Percentiles rank a stretch among this genome's conserved stretches.
These are phyloP conservation scores for Kodamaea laetipori DNA, from an alignment of 805 yeast species.

Conservation along the genomic window DNA sequence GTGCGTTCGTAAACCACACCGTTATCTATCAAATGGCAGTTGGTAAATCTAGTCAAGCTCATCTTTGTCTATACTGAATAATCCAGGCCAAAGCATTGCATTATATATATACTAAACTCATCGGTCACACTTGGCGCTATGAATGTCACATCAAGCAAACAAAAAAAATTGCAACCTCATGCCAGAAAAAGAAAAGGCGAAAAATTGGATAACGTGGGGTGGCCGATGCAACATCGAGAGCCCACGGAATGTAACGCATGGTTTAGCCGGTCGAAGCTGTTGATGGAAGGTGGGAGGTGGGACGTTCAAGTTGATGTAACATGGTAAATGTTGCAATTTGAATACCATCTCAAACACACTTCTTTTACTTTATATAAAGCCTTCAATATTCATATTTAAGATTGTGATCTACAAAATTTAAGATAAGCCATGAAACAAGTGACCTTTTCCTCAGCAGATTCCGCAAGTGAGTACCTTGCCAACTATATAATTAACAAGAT, in stretches of 20 bases:
- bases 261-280: too few relatives aligned
- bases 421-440: slow-evolving; percentile 39
- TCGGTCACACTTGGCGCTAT: slow-evolving; percentile 1
- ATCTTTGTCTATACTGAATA: background rate
- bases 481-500: slow-evolving; percentile 46
- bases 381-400: too few relatives aligned
- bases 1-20: slow-evolving; percentile 35
- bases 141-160: background rate
- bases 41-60: slow-evolving; percentile 36
- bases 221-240: slow-evolving; percentile 1
- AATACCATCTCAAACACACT: too few relatives aligned
- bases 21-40: slow-evolving; percentile 45
- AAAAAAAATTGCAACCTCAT: background rate
- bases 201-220: slow-evolving; percentile 7
- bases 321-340: too few relatives aligned
- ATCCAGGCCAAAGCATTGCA: background rate
- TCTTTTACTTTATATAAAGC: too few relatives aligned
- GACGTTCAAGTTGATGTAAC: too few relatives aligned
- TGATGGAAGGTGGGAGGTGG: too few relatives aligned
- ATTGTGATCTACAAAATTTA: too few relatives aligned
- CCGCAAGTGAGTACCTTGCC: slow-evolving; percentile 49
- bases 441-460: slow-evolving; percentile 37
- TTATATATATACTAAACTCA: slow-evolving; percentile 1
- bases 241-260: background rate
- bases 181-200: slow-evolving; percentile 3